Conservation (phyloP, 2,329 filamentous ascomycete species). For the Ophiobolus disseminans region DNA sequence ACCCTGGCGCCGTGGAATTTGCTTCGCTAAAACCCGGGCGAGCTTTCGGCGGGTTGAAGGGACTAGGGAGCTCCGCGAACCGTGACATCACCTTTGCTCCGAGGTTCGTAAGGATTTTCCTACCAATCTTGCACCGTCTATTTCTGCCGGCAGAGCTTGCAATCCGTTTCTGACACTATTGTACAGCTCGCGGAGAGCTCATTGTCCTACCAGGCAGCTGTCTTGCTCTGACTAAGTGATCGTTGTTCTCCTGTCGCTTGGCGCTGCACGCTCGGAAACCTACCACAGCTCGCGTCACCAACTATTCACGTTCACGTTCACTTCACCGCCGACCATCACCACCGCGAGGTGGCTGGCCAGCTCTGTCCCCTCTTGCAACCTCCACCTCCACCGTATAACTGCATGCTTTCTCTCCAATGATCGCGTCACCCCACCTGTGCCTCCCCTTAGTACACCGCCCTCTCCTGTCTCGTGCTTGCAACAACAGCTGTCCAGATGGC, state of each 20-base stretch:
- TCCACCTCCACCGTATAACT: slow-evolving; percentile 6
- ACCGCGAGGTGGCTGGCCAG: slow-evolving; percentile 33
- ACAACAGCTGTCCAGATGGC: slow-evolving; percentile 39
- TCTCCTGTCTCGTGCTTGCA: slow-evolving; percentile 41
- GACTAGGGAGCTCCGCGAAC: slow-evolving; percentile 4
- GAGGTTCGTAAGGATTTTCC: slow-evolving; percentile 30
- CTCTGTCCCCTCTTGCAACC: slow-evolving; percentile 13
- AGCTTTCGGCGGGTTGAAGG: slow-evolving; percentile 3
- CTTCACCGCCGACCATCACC: slow-evolving; percentile 32
- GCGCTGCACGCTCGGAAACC: slow-evolving; percentile 6
- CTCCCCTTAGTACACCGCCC: slow-evolving; percentile 34
- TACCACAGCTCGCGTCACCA: slow-evolving; percentile 41
- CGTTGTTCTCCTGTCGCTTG: slow-evolving; percentile 15
- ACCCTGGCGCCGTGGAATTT: background rate
- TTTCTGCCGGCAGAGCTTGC: slow-evolving; percentile 2
- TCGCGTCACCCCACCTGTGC: slow-evolving; percentile 32
- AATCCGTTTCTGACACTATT: background rate
- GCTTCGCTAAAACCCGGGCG: slow-evolving; percentile 6
- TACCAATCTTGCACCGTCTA: slow-evolving; percentile 2
- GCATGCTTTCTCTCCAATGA: slow-evolving; percentile 33
- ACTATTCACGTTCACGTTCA: slow-evolving; percentile 36
- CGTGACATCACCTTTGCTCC: slow-evolving; percentile 36
- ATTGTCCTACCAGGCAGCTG: slow-evolving; percentile 8
- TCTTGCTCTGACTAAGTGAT: slow-evolving; percentile 14
- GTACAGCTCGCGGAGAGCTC: slow-evolving; percentile 10